phyloP scores from a whole-genome alignment of 345 rosid species.

The Citrus maxima region DNA sequence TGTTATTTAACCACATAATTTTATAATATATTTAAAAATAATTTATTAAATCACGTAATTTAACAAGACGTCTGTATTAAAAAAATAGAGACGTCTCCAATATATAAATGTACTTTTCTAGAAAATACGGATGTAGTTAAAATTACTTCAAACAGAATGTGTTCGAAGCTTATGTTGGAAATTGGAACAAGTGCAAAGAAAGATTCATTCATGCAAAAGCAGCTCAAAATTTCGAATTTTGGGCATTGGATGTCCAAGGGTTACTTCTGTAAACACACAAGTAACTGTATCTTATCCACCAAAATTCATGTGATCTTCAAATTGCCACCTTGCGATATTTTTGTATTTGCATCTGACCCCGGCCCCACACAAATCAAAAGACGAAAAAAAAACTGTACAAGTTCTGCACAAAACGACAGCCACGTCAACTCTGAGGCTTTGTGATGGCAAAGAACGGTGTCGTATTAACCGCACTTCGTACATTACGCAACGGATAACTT shows the following conservation, averaged over 20 bases:
- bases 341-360: background rate
- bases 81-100: too few species aligned
- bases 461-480: background rate
- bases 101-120: too few species aligned
- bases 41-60: fast-evolving
- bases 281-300: background rate
- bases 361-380: background rate
- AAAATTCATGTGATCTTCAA: background rate
- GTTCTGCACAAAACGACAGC: background rate
- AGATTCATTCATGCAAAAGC: background rate
- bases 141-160: too few species aligned
- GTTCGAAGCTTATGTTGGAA: too few species aligned
- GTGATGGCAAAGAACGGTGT: background rate
- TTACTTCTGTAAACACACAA: background rate
- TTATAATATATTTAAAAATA: too few species aligned
- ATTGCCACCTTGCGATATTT: background rate
- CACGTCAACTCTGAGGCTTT: background rate
- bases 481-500: background rate
- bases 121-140: too few species aligned
- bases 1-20: fast-evolving
- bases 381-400: too few species aligned
- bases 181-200: too few species aligned
- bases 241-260: background rate
- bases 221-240: background rate
- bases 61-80: too few species aligned